Evolutionary conservation across 257 asterid genomes (phyloP).

Genomic region (Asclepias syriaca): DNA sequence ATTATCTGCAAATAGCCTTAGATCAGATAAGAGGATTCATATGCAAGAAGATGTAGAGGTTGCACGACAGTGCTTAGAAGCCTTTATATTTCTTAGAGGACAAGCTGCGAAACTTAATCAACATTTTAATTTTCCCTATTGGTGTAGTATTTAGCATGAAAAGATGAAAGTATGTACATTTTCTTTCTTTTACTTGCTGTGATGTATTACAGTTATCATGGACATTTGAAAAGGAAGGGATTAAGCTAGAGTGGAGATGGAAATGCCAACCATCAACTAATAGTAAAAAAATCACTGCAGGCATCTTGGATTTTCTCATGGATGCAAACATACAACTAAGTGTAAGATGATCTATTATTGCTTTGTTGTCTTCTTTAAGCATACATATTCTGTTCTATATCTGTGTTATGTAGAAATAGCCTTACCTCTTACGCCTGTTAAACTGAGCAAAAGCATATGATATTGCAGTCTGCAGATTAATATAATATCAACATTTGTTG

Average conservation of each 20-base stretch:
- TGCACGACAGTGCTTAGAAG: not conserved
- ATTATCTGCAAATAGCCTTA: not conserved
- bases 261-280: constrained; percentile 62
- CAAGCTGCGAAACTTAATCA: not conserved
- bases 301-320: constrained; percentile 84
- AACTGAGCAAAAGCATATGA: not conserved
- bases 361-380: not conserved
- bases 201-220: constrained; percentile 60
- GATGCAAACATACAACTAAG: constrained; percentile 82
- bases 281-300: constrained; percentile 59
- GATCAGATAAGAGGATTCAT: not conserved
- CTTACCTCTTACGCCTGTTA: not conserved
- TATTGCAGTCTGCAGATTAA: not conserved
- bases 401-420: too few species aligned
- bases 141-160: not conserved
- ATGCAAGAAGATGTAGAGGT: not conserved
- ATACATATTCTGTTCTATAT: not conserved
- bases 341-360: constrained; percentile 42
- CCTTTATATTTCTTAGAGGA: not conserved
- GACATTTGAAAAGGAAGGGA: constrained; percentile 90
- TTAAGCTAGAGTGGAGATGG: constrained; percentile 97
- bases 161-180: not conserved
- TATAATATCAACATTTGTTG: not conserved
- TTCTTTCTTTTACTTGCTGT: not conserved
- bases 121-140: not conserved